Evolutionary conservation across 129 eudicot genomes (phyloP).

Genomic region (Flaveria ramosissima): DNA sequence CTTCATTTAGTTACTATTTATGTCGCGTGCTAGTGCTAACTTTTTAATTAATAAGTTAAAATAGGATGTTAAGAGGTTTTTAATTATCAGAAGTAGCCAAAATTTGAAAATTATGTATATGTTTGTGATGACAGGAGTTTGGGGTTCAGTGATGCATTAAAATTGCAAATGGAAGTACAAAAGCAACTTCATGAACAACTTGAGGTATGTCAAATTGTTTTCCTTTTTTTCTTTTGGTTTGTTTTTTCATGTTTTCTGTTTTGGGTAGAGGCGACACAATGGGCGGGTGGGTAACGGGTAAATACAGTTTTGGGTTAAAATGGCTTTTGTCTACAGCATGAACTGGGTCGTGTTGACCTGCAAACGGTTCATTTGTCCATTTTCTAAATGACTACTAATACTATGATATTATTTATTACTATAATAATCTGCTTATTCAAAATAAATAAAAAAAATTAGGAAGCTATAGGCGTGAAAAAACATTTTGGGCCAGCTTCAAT

Average conservation of each 20-base stretch:
- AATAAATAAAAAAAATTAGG: background rate
- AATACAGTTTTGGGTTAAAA: background rate
- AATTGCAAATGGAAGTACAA: conserved; percentile 94
- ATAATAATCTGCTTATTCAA: background rate
- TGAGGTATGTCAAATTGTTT: conserved; percentile 51
- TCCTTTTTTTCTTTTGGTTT: background rate
- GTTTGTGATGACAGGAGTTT: conserved; percentile 48
- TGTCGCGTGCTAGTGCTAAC: background rate
- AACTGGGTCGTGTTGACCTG: background rate
- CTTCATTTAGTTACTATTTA: background rate
- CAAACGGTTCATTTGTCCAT: background rate
- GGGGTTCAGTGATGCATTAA: conserved; percentile 73
- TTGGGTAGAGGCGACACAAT: too few relatives aligned
- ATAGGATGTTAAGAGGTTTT: background rate
- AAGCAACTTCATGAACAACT: conserved; percentile 93
- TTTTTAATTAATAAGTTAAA: too few relatives aligned
- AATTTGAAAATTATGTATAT: conserved; percentile 4
- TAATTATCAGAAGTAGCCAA: background rate
- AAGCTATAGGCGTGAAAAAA: background rate
- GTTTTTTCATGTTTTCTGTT: too few relatives aligned
- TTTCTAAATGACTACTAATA: background rate
- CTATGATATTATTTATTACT: background rate
- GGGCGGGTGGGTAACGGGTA: too few relatives aligned
- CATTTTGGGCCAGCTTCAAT: background rate
- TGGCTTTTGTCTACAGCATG: background rate